Percentiles rank a stretch among this genome's conserved stretches.
These are phyloP conservation scores for Ganoderma resinaceum DNA, from an alignment of 1,284 basidiomycete genomes.

Conservation along the genomic window DNA sequence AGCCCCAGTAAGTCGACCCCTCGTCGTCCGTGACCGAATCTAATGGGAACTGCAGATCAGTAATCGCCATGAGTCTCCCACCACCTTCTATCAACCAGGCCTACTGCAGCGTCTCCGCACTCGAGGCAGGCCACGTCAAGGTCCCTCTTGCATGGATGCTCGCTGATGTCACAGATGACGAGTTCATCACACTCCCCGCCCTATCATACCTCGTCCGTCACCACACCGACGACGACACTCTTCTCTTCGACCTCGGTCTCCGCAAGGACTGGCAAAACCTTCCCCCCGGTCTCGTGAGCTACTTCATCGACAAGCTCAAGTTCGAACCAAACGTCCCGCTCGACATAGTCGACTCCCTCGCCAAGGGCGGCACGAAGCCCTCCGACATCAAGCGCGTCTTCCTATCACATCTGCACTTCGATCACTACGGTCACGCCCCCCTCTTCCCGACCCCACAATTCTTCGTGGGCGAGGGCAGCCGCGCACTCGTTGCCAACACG, in stretches of 20 bases:
- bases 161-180: slow-evolving; percentile 47
- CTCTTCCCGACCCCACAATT: slow-evolving; percentile 55
- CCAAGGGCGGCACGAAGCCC: slow-evolving; percentile 52
- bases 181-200: slow-evolving; percentile 42
- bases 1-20: neutral
- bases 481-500: slow-evolving; percentile 42
- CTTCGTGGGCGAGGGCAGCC: slow-evolving; percentile 48
- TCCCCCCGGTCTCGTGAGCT: slow-evolving; percentile 35
- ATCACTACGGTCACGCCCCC: slow-evolving; percentile 46
- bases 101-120: slow-evolving; percentile 50
- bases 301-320: slow-evolving; percentile 10
- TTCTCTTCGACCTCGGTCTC: slow-evolving; percentile 64
- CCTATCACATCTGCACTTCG: slow-evolving; percentile 47
- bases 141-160: slow-evolving; percentile 46
- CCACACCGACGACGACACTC: slow-evolving; percentile 40
- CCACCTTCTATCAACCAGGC: slow-evolving; percentile 26
- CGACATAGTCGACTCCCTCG: slow-evolving; percentile 54
- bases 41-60: neutral
- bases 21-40: neutral
- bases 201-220: slow-evolving; percentile 59
- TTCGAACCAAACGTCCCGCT: slow-evolving; percentile 43
- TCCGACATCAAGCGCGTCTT: slow-evolving; percentile 50
- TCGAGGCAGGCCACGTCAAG: slow-evolving; percentile 53
- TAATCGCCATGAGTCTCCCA: slow-evolving; percentile 24
- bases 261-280: slow-evolving; percentile 51